A percentile compares a stretch with the other conserved stretches of the same genome.
Evolutionary conservation across 2,329 filamentous ascomycete species (phyloP).

Genomic region (Trichoderma hamatum): DNA sequence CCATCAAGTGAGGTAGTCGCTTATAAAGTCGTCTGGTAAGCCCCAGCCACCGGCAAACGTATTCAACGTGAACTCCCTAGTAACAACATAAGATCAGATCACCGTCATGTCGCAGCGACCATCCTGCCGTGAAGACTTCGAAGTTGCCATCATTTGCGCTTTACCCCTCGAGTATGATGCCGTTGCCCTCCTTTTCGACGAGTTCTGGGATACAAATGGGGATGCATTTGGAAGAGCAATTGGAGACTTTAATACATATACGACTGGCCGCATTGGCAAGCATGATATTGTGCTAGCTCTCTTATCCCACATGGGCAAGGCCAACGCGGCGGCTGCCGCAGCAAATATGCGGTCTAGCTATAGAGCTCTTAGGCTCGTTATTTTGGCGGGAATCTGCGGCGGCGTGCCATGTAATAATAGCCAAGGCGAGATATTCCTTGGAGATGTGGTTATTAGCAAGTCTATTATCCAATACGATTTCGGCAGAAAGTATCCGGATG

Average conservation of each 20-base stretch:
- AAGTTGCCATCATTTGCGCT: slow-evolving; percentile 37
- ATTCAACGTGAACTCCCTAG: no score
- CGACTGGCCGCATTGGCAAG: slow-evolving; percentile 35
- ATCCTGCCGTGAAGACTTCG: slow-evolving; percentile 28
- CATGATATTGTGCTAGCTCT: slow-evolving; percentile 38
- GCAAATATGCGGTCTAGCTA: slow-evolving; percentile 41
- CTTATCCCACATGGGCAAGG: slow-evolving; percentile 37
- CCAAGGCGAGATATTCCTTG: slow-evolving; percentile 34
- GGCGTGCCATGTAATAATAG: slow-evolving; percentile 35
- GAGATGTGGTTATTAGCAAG: slow-evolving; percentile 40
- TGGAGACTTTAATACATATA: slow-evolving; percentile 38
- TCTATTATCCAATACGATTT: slow-evolving; percentile 38
- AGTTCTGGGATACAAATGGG: slow-evolving; percentile 35
- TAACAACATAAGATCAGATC: no score
- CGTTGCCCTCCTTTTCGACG: slow-evolving; percentile 32
- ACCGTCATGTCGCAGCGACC: not conserved
- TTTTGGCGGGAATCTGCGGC: slow-evolving; percentile 41
- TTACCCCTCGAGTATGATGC: slow-evolving; percentile 35
- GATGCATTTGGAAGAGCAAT: slow-evolving; percentile 31
- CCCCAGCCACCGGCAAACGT: no score
- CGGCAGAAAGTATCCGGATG: slow-evolving; percentile 33
- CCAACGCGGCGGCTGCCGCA: slow-evolving; percentile 33
- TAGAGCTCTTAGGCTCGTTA: slow-evolving; percentile 36
- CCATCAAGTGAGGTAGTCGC: no score
- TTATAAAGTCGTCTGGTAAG: no score